Percentiles rank a stretch among this genome's conserved stretches.
These are phyloP conservation scores for Xylaria scruposa DNA, from an alignment of 495 filamentous ascomycete genomes.

Conservation along the genomic window DNA sequence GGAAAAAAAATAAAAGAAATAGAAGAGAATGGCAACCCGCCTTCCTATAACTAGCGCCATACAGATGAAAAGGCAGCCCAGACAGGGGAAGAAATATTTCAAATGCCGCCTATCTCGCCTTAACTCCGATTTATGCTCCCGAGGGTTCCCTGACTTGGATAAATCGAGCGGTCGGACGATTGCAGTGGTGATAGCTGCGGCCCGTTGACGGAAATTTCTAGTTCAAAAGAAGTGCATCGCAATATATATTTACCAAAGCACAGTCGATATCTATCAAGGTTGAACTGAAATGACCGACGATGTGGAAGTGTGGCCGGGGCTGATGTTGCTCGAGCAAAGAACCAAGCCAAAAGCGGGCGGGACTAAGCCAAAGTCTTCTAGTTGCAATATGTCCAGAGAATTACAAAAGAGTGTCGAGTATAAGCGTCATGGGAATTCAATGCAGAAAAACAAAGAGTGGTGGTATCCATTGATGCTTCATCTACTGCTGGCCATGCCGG, in stretches of 20 bases:
- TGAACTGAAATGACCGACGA: constrained; percentile 12
- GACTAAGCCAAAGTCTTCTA: constrained; percentile 19
- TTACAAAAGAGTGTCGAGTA: constrained; percentile 19
- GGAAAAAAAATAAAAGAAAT: constrained; percentile 17
- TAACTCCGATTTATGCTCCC: constrained; percentile 31
- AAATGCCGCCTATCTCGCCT: constrained; percentile 19
- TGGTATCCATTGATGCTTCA: constrained; percentile 24
- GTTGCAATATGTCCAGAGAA: constrained; percentile 30
- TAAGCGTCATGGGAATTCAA: constrained; percentile 3
- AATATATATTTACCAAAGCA: constrained; percentile 14
- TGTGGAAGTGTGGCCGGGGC: background rate
- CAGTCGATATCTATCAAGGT: constrained; percentile 10
- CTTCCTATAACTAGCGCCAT: constrained; percentile 31
- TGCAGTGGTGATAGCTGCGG: background rate
- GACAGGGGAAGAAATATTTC: constrained; percentile 19
- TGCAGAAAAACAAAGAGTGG: constrained; percentile 19
- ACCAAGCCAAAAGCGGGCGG: constrained; percentile 16
- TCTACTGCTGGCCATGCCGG: constrained; percentile 12
- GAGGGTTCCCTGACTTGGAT: background rate
- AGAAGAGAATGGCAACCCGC: background rate
- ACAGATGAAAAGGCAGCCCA: constrained; percentile 14
- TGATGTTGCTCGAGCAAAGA: background rate
- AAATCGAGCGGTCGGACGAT: constrained; percentile 8
- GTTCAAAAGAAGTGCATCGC: constrained; percentile 5
- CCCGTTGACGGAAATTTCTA: constrained; percentile 10